phyloP scores from a whole-genome alignment of 768 basidiomycete genomes.

The Clitopilus hobsonii region DNA sequence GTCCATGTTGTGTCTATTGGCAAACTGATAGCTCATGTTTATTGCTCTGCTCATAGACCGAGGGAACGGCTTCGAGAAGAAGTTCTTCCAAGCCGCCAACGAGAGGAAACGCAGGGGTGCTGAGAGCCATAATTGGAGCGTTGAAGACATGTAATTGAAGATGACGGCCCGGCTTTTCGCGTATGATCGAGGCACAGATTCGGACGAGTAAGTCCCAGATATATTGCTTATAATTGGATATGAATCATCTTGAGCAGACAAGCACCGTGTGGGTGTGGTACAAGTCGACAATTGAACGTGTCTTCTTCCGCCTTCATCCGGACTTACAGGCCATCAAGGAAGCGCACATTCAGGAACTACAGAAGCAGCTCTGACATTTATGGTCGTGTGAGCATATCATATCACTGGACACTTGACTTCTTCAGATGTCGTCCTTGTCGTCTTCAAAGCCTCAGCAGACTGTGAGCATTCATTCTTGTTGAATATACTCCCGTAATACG shows the following conservation, averaged over 20 bases:
- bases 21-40: neutral
- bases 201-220: neutral
- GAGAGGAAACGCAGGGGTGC: constrained; percentile 61
- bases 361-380: neutral
- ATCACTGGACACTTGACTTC: neutral
- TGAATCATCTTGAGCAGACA: neutral
- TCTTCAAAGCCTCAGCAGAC: too few relatives aligned
- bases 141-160: constrained; percentile 79
- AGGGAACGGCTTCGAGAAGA: constrained; percentile 92
- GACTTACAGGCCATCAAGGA: neutral
- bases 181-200: neutral
- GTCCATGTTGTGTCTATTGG: too few relatives aligned
- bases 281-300: neutral
- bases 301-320: neutral
- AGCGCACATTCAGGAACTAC: neutral
- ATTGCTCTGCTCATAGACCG: constrained; percentile 55
- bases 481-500: too few relatives aligned
- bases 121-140: constrained; percentile 82
- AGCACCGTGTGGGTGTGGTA: neutral
- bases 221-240: neutral
- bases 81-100: constrained; percentile 81
- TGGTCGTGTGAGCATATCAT: neutral
- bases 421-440: too few relatives aligned
- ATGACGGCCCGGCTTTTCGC: neutral
- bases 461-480: too few relatives aligned